These are phyloP conservation scores for Meira miltonrushii DNA, from an alignment of 1,284 basidiomycete species.

Conservation along the genomic window DNA sequence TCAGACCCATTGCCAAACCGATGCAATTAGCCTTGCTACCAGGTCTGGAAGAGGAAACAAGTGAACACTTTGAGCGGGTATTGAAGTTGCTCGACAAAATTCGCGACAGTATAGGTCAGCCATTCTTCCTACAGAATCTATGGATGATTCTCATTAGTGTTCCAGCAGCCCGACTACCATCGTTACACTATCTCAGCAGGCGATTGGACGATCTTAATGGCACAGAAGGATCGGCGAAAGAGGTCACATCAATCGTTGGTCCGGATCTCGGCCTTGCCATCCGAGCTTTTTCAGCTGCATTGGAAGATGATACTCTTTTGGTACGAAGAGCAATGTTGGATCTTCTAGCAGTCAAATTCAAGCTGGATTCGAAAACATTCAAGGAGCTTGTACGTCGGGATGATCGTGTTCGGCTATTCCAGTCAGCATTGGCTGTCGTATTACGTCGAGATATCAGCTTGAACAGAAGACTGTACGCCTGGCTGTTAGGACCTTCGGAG, in stretches of 20 bases:
- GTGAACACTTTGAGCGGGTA: slow-evolving; percentile 95
- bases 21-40: slow-evolving; percentile 74
- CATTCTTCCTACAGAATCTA: slow-evolving; percentile 90
- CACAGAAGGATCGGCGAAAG: slow-evolving; percentile 6
- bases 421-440: slow-evolving; percentile 39
- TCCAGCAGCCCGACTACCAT: slow-evolving; percentile 76
- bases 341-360: slow-evolving; percentile 36
- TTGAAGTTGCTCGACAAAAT: slow-evolving; percentile 73
- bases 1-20: slow-evolving; percentile 86
- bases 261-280: slow-evolving; percentile 86
- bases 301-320: slow-evolving; percentile 73
- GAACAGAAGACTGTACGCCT: slow-evolving; percentile 84
- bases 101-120: slow-evolving; percentile 63
- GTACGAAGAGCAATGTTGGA: slow-evolving; percentile 44
- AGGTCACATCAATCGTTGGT: slow-evolving; percentile 53
- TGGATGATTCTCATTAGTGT: slow-evolving; percentile 89
- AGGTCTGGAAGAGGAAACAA: slow-evolving; percentile 88
- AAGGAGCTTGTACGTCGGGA: slow-evolving; percentile 15
- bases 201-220: slow-evolving; percentile 60
- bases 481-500: slow-evolving; percentile 78
- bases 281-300: slow-evolving; percentile 76
- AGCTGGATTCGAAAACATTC: slow-evolving; percentile 30
- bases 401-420: slow-evolving; percentile 36
- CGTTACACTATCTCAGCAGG: slow-evolving; percentile 78
- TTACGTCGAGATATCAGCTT: slow-evolving; percentile 86